Conservation (phyloP, 2,329 filamentous ascomycete genomes). For the Thermoascus crustaceus region DNA sequence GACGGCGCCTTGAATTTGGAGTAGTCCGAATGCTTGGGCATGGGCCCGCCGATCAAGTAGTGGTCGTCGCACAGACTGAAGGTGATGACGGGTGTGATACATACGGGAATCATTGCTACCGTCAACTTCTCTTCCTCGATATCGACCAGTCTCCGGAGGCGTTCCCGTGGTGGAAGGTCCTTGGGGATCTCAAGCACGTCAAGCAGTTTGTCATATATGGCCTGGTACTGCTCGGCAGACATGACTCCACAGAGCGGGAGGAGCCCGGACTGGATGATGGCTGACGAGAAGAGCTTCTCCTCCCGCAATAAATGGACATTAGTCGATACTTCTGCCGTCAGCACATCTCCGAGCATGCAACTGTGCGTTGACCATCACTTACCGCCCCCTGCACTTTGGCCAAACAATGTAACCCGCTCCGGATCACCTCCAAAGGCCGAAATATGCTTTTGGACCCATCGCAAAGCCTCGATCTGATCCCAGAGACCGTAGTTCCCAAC, state of each 20-base stretch:
- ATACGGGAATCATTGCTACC: neutral
- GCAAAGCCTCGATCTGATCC: constrained; percentile 18
- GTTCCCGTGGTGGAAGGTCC: neutral
- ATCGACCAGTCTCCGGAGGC: neutral
- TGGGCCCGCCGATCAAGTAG: too few relatives aligned
- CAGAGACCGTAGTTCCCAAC: constrained; percentile 29
- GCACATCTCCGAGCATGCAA: neutral
- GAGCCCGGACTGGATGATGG: neutral
- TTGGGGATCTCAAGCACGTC: neutral
- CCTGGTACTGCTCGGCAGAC: neutral
- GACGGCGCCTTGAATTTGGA: neutral
- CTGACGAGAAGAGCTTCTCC: neutral
- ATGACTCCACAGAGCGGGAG: neutral
- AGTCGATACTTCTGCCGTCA: neutral
- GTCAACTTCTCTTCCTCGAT: neutral
- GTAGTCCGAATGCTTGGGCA: neutral
- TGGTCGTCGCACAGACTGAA: neutral
- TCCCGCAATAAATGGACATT: neutral
- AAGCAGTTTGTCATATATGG: neutral
- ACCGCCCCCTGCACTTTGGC: neutral
- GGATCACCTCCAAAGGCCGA: constrained; percentile 24
- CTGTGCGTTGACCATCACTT: neutral
- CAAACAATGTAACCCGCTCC: neutral
- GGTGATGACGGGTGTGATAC: neutral
- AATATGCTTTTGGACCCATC: constrained; percentile 26